Evolutionary conservation across 108 stramenopile genomes (phyloP), one percentile per base, ranked within the genome.

Genomic region (Craspedostauros australis): DNA sequence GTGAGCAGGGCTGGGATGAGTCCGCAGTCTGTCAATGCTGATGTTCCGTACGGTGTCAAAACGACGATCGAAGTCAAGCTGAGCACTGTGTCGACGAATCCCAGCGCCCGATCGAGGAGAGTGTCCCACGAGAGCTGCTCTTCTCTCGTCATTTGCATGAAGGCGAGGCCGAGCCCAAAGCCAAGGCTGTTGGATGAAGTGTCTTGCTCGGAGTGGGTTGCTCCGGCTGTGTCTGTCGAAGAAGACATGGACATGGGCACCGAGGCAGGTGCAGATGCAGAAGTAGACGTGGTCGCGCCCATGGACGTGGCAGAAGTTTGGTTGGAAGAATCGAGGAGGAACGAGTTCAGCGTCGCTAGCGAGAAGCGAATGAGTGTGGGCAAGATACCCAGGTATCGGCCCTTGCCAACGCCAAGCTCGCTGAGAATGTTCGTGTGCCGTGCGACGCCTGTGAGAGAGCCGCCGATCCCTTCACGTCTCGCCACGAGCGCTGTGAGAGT

Each of bases 351-450:
- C 38, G 85, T 72, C 5, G 91, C 82, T 53, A 93, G 66, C 6
- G 88, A 84, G 60, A 80, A 84, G 11, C 95, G 80, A 46, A 96
- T 74, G 49, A 96, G 75, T n/a, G 88, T 76, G 27, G 95, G 93
- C 20, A 96, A 72, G 15, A 94, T 64, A 12, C 95, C 93, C 54
- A 89, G 47, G 66, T 91, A 92, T 58, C 86, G 79, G 9, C 95
- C 93, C 50, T 93, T 91, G 6, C 80, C 93, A 32, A 96, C 88
- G 3, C 95, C 95, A 19, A 96, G 77, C 52, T 96, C 93, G n/a
- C 46, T 63, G 45, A 96, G 54, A 22, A 94, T 88, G 58, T 92
- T 88, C 6, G 86, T 76, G 59, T 87, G 79, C 16, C 93, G 54
- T 8, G 91, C 83, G 16, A 82, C 72, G 43, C 75, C 77, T 19